These are phyloP conservation scores for Aspergillus panamensis DNA, from an alignment of 495 filamentous ascomycete genomes.

Conservation along the genomic window DNA sequence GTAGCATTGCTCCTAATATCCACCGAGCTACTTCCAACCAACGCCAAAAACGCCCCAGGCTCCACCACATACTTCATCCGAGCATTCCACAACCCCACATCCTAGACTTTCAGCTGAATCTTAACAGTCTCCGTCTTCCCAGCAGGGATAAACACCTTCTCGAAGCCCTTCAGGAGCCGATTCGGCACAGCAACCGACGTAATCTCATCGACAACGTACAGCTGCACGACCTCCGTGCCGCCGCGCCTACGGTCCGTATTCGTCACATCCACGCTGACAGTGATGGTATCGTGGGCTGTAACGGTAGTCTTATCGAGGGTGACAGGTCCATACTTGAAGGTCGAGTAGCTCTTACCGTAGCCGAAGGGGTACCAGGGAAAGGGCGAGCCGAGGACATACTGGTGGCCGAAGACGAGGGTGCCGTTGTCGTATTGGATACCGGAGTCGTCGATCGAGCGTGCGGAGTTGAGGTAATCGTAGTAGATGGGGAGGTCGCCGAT, in stretches of 20 bases:
- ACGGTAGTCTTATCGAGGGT: constrained; percentile 43
- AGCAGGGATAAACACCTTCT: constrained; percentile 60
- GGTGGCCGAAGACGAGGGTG: constrained; percentile 59
- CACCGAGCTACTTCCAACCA: constrained; percentile 53
- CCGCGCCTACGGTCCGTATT: constrained; percentile 52
- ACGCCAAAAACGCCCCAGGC: constrained; percentile 58
- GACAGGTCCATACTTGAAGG: constrained; percentile 53
- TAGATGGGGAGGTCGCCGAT: constrained; percentile 64
- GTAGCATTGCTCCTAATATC: constrained; percentile 55
- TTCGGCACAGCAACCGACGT: constrained; percentile 63
- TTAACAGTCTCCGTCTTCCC: constrained; percentile 55
- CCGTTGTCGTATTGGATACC: constrained; percentile 52
- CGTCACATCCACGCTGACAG: constrained; percentile 52
- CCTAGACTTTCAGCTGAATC: constrained; percentile 48
- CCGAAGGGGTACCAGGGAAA: constrained; percentile 63
- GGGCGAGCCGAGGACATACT: constrained; percentile 60
- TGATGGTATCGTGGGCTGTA: constrained; percentile 41
- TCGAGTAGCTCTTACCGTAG: constrained; percentile 64
- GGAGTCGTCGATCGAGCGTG: constrained; percentile 47
- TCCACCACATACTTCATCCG: constrained; percentile 67
- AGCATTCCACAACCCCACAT: constrained; percentile 59
- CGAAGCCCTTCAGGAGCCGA: constrained; percentile 62
- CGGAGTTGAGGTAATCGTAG: constrained; percentile 69
- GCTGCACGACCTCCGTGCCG: constrained; percentile 65
- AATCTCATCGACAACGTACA: constrained; percentile 60